Base-by-base conservation (phyloP, 192 early-diverging fungal genomes). In the Rhizophagus clarus region DNA sequence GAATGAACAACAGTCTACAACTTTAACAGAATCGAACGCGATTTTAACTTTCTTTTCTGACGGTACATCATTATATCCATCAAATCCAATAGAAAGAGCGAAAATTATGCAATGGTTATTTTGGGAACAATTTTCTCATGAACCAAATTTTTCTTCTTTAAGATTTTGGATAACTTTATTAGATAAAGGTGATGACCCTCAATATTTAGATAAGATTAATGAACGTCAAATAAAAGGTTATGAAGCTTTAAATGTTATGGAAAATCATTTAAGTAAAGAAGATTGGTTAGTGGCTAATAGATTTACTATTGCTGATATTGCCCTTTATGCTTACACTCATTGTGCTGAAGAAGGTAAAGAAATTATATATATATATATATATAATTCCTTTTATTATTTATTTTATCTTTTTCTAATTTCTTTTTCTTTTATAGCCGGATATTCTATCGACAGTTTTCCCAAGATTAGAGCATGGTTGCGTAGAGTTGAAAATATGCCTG, bases 101-200 rank as follows among this genome's bases (percentile, higher is more conserved):
- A 40, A 77, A 66, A n/a, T 62, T 40, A 32, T 64, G 61, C 61
- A 77, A 77, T 77, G 75, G 75, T 40, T 77, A 20, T 77, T 77
- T 45, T 77, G 75, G 75, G 75, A 77, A 77, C 75, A 77, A 45
- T 66, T 29, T 40, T 77, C 75, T 37, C 61, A 64, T 20, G 29
- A 42, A 32, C 75, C 75, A 45, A 77, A 77, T 45, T 63, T 77
- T 29, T 2, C 37, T 4, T 20, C 62, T 11, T 66, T 77, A 66
- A 60, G 75, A n/a, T 77, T 60, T 60, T 77, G 75, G 75, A 22
- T 77, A 29, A 34, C 34, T 17, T 77, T 37, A 63, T 34, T 77
- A 20, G 28, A 77, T 64, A 34, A 26, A 40, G 45, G 47, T 20
- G 75, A 77, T 22, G 75, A 77, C 26, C 61, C 60, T 24, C 28